A percentile compares a stretch with the other conserved stretches of the same genome.
These are phyloP conservation scores for Fusarium odoratissimum DNA, from an alignment of 2,329 filamentous ascomycete genomes.

Conservation along the genomic window DNA sequence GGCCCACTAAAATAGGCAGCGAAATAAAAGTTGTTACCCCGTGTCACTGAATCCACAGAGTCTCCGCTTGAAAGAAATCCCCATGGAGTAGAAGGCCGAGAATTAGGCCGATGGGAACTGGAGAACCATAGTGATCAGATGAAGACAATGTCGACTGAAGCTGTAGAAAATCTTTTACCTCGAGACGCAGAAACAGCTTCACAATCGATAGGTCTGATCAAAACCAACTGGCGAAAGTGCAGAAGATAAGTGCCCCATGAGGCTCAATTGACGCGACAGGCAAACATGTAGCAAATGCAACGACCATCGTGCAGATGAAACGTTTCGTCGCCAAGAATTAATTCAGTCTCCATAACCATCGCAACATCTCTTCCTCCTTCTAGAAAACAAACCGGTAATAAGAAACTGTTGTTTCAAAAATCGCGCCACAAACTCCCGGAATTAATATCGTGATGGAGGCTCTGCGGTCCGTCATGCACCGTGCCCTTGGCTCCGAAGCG, in stretches of 20 bases:
- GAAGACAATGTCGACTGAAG: accelerated
- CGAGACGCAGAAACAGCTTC: background rate
- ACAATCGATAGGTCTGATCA: accelerated
- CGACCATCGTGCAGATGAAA: background rate
- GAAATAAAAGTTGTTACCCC: slow-evolving; percentile 21
- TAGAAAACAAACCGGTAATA: background rate
- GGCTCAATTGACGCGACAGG: background rate
- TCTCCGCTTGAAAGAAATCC: slow-evolving; percentile 9
- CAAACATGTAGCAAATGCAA: too few species aligned
- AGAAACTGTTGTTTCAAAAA: too few species aligned
- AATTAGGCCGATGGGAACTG: slow-evolving; percentile 4
- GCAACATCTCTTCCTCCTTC: background rate
- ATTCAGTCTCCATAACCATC: background rate
- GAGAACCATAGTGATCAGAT: background rate
- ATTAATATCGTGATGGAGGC: slow-evolving; percentile 17
- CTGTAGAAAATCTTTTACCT: accelerated
- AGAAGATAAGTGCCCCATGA: accelerated
- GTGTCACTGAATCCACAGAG: background rate
- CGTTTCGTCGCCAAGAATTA: background rate
- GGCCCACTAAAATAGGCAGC: slow-evolving; percentile 20
- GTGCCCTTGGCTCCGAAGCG: background rate
- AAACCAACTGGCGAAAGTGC: accelerated
- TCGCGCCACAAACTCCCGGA: background rate
- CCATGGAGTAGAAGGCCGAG: slow-evolving; percentile 25
- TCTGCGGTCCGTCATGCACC: slow-evolving; percentile 9